Evolutionary conservation across 768 basidiomycete genomes (phyloP), one percentile per base, ranked within the genome.

Genomic region (Tricholomella constricta): DNA sequence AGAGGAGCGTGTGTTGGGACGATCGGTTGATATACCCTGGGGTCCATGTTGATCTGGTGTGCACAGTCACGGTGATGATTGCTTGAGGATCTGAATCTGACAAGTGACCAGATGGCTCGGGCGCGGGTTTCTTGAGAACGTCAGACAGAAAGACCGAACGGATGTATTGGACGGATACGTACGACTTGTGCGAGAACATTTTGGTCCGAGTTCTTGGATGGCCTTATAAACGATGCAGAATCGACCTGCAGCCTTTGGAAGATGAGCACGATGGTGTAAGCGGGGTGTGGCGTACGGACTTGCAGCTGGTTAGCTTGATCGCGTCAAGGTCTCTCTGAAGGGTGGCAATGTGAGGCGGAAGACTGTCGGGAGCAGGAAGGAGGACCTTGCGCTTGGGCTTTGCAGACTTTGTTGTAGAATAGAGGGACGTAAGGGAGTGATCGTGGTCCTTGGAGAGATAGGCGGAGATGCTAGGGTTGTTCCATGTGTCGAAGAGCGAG

Each of bases 1-100:
- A 84, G 14, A 86, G 65, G 6, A 89, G 64, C 10, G 77, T 79
- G 62, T 91, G 88, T 59, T 86, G 86, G 8, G 89, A 91, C 51
- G 77, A 70, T 32, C 86, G 85, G 42, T 74, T 73, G 10, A 86
- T 70, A 46, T 79, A 77, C 46, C 80, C 82, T 48, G 79, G 79
- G 19, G 79, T 75, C 85, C 87, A 89, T 19, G 78, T 61, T 22
- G 86, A 70, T 50, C 78, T 82, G 57, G 78, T 80, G 63, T 89
- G 77, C 7, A 89, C 70, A 3, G 86, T 81, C 26, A 88, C 61
- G 26, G 78, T 82, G 25, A 91, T 63, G 11, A 91, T 61, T 0
- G 78, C 83, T 36, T 84, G 68, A 26, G 62, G 47, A 6, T 55
- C 53, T 9, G 31, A 11, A 37, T 57, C 61, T 12, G 45, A 34